Evolutionary conservation across 1,284 basidiomycete genomes (phyloP), one percentile per base, ranked within the genome.

Genomic region (Cryptococcus deneoformans): DNA sequence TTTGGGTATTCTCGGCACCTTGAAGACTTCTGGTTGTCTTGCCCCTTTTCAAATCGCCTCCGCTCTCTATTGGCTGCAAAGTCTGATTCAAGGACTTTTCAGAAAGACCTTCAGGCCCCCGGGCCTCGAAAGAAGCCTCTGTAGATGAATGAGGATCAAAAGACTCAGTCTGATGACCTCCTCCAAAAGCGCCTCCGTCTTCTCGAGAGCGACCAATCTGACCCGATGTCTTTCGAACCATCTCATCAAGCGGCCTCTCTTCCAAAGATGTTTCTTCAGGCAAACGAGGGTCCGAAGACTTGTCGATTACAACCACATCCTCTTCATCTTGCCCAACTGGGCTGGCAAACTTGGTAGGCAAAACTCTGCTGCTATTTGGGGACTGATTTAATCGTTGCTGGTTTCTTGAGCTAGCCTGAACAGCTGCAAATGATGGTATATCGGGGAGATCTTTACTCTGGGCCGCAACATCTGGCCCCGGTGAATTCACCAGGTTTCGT

Each of bases 11-110:
- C 40, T 42, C 40, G 40, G 40, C 10, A 42, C 40, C 10, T 42
- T n/a, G 40, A 42, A n/a, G 10, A n/a, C 40, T 10, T 24, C 3
- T 35, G 16, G 16, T n/a, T 16, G 48, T 24, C 12, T 10, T 16
- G 45, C 16, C 42, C 42, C 7, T 14, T 20, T 44, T 44, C 9
- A 44, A 20, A 20, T 20, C 20, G 20, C 20, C 20, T 20, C 20
- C 20, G 20, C 20, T 20, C 20, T 20, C 20, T 20, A 47, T 64
- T 56, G 16, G 59, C 59, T 10, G 10, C 40, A 10, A 42, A n/a
- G 53, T 66, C 63, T 10, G 61, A 63, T 1, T 51, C 49, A 5
- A 42, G 62, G 63, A 9, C 59, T 66, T 20, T 20, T 20, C 20
- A 20, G 20, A 20, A 20, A 20, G 20, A 20, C 20, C 20, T 20